Base-by-base conservation (phyloP, 371 early-diverging fungal species). In the Mucor saturninus region DNA sequence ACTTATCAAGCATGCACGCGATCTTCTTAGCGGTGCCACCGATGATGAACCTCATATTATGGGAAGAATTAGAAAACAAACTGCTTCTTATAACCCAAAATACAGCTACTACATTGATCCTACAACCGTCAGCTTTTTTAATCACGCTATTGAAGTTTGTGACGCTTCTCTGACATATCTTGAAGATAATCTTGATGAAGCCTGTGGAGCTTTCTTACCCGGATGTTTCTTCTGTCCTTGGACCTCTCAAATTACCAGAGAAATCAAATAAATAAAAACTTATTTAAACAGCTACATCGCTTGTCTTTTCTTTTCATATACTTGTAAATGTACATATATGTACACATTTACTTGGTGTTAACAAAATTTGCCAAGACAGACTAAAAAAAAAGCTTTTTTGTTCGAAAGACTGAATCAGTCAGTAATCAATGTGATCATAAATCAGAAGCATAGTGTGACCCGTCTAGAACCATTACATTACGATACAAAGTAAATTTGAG, bases 161-260 rank as follows among this genome's bases (percentile, higher is more conserved):
- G 56, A 56, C 31, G 56, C 56, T 30, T 6, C 0, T 11, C 0
- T 45, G 13, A 0, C 8, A 0, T 56, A 56, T 14, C 15, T 15
- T 4, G 40, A 56, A 6, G 56, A 56, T 1, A 2, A 56, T 45
- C 15, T 56, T 6, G 56, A 56, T 21, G 56, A 56, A 43, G 56
- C 14, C 15, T 42, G 56, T 14, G 56, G 56, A 4, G 56, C 56
- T 21, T 56, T 56, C 15, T 56, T 56, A 21, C 56, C 56, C 9
- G 56, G 56, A 13, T 42, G 56, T 9, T 32, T 45, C 30, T 56
- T 2, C 15, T 56, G 56, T 21, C 56, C 56, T 3, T 56, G 56
- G 56, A 30, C 42, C 1, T 32, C 45, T 3, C 11, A 32, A 21
- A 14, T 56, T n/a, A 15, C n/a, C 45, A 43, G 31, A 32, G 56